A percentile compares a stretch with the other conserved stretches of the same genome.
phyloP scores from a whole-genome alignment of 2,329 filamentous ascomycete genomes.

The Pezicula carpinea region DNA sequence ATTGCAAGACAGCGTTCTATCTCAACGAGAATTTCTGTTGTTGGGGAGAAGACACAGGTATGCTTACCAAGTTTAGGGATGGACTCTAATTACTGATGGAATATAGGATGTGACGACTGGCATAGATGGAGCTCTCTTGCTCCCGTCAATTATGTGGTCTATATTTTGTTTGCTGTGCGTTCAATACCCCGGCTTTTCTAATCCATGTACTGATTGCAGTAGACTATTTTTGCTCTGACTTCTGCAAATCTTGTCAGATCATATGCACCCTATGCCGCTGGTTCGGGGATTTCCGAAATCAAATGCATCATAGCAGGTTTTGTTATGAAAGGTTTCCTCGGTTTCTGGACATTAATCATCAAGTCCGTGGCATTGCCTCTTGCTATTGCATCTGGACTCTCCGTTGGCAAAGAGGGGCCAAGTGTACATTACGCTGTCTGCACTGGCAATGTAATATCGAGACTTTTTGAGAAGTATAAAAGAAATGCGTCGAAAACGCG shows the following conservation, averaged over 20 bases:
- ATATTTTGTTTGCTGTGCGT: slow-evolving; percentile 76
- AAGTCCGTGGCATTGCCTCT: slow-evolving; percentile 89
- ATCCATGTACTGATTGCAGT: slow-evolving; percentile 13
- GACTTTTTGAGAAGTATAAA: slow-evolving; percentile 88
- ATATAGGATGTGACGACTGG: slow-evolving; percentile 79
- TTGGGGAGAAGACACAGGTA: slow-evolving; percentile 87
- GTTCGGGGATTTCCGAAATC: slow-evolving; percentile 96
- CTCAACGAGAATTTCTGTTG: slow-evolving; percentile 97
- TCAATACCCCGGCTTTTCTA: not conserved
- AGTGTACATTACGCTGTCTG: slow-evolving; percentile 99
- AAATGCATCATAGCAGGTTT: slow-evolving; percentile 99
- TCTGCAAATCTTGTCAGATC: slow-evolving; percentile 81
- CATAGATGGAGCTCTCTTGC: slow-evolving; percentile 78
- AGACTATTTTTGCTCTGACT: slow-evolving; percentile 75
- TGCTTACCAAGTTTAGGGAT: slow-evolving; percentile 9
- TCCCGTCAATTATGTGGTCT: slow-evolving; percentile 79
- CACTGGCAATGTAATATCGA: slow-evolving; percentile 92
- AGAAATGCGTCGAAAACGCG: slow-evolving; percentile 89
- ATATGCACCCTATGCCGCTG: slow-evolving; percentile 93
- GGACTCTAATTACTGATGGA: slow-evolving; percentile 16
- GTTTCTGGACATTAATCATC: slow-evolving; percentile 85
- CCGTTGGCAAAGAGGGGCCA: slow-evolving; percentile 93
- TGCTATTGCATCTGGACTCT: slow-evolving; percentile 88
- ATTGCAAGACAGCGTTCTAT: slow-evolving; percentile 94
- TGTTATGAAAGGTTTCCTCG: slow-evolving; percentile 97